Evolutionary conservation across 768 basidiomycete species (phyloP).

Genomic region (Tylopilus balloui): DNA sequence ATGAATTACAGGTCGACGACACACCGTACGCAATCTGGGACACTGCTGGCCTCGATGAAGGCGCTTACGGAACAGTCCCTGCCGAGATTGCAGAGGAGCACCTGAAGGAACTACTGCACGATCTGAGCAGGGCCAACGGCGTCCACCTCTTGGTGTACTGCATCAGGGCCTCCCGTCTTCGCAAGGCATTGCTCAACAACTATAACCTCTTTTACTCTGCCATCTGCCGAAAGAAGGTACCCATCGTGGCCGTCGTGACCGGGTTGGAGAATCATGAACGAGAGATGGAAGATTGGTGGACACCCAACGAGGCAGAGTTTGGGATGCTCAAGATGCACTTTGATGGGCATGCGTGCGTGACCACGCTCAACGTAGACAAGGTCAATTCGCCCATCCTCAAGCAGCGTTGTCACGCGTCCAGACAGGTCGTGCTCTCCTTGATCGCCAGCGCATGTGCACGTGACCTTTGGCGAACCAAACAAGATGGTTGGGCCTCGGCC

Average conservation of each 20-base stretch:
- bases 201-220: constrained; percentile 37
- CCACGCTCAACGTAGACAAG: constrained; percentile 30
- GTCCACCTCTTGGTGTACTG: constrained; percentile 32
- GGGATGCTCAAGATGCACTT: constrained; percentile 30
- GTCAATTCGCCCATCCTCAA: constrained; percentile 29
- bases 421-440: constrained; percentile 18
- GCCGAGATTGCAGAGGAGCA: constrained; percentile 28
- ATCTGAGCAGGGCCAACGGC: constrained; percentile 25
- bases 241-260: constrained; percentile 35
- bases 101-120: constrained; percentile 23
- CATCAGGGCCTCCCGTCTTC: constrained; percentile 31
- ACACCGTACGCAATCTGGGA: constrained; percentile 32
- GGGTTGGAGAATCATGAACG: constrained; percentile 36
- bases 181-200: constrained; percentile 26
- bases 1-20: constrained; percentile 26
- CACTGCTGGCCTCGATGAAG: constrained; percentile 40
- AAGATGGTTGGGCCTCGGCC: constrained; percentile 18
- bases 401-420: constrained; percentile 26
- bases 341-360: constrained; percentile 37
- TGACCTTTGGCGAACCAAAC: constrained; percentile 23
- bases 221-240: constrained; percentile 34
- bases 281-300: constrained; percentile 33
- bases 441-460: constrained; percentile 17
- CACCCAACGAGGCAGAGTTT: constrained; percentile 29
- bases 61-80: constrained; percentile 25